phyloP scores from a whole-genome alignment of 768 basidiomycete species.

The Auriculariales sp. region DNA sequence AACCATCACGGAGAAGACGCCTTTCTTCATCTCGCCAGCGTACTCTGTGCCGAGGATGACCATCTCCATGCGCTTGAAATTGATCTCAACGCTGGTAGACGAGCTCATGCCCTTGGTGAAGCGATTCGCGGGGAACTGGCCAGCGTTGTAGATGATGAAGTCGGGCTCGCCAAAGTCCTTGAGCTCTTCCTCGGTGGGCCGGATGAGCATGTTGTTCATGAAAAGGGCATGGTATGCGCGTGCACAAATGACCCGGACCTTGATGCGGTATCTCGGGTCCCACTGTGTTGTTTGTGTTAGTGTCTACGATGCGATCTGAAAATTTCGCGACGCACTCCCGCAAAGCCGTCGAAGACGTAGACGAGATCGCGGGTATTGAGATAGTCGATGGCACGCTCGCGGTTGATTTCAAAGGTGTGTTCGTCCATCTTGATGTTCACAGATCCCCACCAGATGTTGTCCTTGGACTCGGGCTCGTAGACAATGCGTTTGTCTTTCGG shows the following conservation, averaged over 20 bases:
- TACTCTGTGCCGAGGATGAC: slow-evolving; percentile 98
- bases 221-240: slow-evolving; percentile 97
- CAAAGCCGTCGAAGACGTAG: slow-evolving; percentile 93
- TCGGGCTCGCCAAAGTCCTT: slow-evolving; percentile 93
- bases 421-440: slow-evolving; percentile 99
- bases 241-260: slow-evolving; percentile 97
- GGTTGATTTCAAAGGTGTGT: slow-evolving; percentile 98
- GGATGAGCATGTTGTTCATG: slow-evolving; percentile 99
- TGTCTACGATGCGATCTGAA: too few species aligned
- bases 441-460: slow-evolving; percentile 98
- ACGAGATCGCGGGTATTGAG: slow-evolving; percentile 97
- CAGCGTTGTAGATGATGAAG: slow-evolving; percentile 99
- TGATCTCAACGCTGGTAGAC: slow-evolving; percentile 96
- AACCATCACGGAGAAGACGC: slow-evolving; percentile 97
- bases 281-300: too few species aligned
- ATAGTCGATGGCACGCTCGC: slow-evolving; percentile 97
- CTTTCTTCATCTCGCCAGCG: slow-evolving; percentile 99
- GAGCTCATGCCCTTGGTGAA: slow-evolving; percentile 99
- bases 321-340: slow-evolving; percentile 33
- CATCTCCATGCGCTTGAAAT: slow-evolving; percentile 99
- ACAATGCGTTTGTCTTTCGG: slow-evolving; percentile 99
- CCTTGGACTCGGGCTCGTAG: slow-evolving; percentile 90
- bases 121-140: slow-evolving; percentile 98
- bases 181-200: slow-evolving; percentile 89
- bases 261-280: slow-evolving; percentile 99